A percentile compares a stretch with the other conserved stretches of the same genome.
phyloP scores from a whole-genome alignment of 2,329 filamentous ascomycete genomes.

The Aspergillus alliaceus region DNA sequence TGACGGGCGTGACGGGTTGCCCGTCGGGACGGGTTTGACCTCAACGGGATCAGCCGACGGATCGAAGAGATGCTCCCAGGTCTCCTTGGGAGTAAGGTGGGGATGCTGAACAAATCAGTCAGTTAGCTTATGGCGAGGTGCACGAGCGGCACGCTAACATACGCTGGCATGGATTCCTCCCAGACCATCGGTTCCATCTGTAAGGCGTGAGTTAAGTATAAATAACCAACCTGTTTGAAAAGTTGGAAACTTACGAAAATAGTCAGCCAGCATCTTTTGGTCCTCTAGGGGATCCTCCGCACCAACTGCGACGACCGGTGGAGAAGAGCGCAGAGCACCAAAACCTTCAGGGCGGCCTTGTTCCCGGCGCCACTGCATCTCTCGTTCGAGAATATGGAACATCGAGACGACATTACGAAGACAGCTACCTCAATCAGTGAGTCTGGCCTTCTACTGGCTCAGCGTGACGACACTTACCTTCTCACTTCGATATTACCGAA shows the following conservation, averaged over 20 bases:
- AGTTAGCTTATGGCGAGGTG: neutral
- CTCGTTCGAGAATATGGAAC: conserved; percentile 89
- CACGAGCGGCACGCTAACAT: conserved; percentile 15
- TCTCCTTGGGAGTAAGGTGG: conserved; percentile 70
- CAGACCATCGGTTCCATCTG: conserved; percentile 74
- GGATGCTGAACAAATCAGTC: conserved; percentile 56
- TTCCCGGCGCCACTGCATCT: conserved; percentile 76
- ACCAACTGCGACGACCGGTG: conserved; percentile 83
- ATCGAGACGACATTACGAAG: conserved; percentile 84
- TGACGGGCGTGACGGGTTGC: conserved; percentile 44
- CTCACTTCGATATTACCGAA: conserved; percentile 91
- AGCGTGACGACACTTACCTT: conserved; percentile 66
- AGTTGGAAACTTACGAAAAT: conserved; percentile 68
- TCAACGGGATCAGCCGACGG: conserved; percentile 42
- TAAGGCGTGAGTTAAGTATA: neutral
- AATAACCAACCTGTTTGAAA: neutral
- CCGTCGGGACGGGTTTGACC: conserved; percentile 48
- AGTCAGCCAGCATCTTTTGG: conserved; percentile 75
- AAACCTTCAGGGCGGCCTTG: conserved; percentile 70
- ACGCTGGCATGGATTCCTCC: conserved; percentile 67
- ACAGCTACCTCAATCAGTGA: conserved; percentile 56
- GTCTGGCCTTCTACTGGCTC: too few species aligned
- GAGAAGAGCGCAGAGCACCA: conserved; percentile 67
- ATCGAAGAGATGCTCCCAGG: conserved; percentile 70
- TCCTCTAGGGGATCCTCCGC: conserved; percentile 83